Base-by-base conservation (phyloP, 257 asterid genomes). In the Plectranthus barbatus region DNA sequence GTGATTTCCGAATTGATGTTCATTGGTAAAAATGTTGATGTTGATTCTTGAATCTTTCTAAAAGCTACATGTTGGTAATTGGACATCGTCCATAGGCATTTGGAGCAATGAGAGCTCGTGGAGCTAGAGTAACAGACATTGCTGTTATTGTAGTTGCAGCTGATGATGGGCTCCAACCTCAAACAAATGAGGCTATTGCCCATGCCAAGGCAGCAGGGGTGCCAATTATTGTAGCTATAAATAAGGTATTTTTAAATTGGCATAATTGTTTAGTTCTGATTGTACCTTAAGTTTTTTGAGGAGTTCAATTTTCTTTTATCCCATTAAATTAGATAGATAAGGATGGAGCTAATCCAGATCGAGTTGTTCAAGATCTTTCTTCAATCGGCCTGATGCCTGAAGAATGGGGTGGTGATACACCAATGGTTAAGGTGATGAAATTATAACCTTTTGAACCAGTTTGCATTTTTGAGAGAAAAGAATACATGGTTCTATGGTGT, bases 71-170 rank as follows among this genome's bases (percentile, higher is more conserved):
- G 49, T 56, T 59, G 15, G 55, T 70, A 53, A 34, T 48, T 72
- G 37, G 60, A 53, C 56, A 55, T 18, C 44, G 61, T 64, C 34
- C 48, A 1, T 51, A 93, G 97, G 99, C 99, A 65, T 93, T 93
- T 77, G 96, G 96, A 72, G 97, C 97, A 51, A 93, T 93, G 97
- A 79, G 99, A 79, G 99, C 99, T 47, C 97, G 97, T 60, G 97
- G 99, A 66, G 92, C 99, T 20, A 84, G 96, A 76, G 99, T 93
- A 55, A 93, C 97, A 4, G 99, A 93, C 67, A 93, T 93, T 79
- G 97, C 86, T 63, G 79, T 93, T 72, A 86, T 93, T 51, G 97
- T 93, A 58, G 96, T 93, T 65, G 99, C 97, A 59, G 99, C 96
- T 66, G 99, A 90, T 84, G 99, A 93, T 42, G 99, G 97, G 50